Base-by-base conservation (phyloP, 2,329 filamentous ascomycete species). In the Phialocephala sp. region DNA sequence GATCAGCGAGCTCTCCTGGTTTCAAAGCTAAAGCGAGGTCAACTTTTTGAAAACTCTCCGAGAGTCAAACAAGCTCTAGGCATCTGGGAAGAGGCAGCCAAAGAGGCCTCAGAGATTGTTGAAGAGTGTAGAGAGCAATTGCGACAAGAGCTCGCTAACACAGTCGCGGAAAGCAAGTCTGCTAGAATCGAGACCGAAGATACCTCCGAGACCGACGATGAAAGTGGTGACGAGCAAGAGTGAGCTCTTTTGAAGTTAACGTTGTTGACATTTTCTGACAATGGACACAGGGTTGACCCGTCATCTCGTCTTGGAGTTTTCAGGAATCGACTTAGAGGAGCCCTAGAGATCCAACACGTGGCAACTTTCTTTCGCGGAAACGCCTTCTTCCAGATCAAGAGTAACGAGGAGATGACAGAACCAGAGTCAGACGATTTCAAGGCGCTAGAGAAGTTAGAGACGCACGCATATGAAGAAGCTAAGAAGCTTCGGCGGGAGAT, bases 331-430 rank as follows among this genome's bases (percentile, higher is more conserved):
- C 81, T 97, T 24, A 89, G 93, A 11, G 84, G 83, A 22, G 89
- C 91, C 2, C 81, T 97, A 20, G 93, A 97, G 74, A 78, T 96
- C 52, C 85, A 94, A 67, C 94, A 97, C 76, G 88, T 90, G 69
- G 92, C 90, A 36, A 83, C 87, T 0, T 97, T 97, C 79, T 97
- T 96, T 74, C 89, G 89, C 32, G 93, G 90, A 15, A 97, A 93
- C 71, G 90, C 89, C 0, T 89, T 89, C 71, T 97, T 89, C 74
- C 92, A 97, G 74, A 91, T 96, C 67, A 95, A 94, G 74, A 86
- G 87, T 0, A 87, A 94, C 63, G 77, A 85, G 54, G 82, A 85
- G 1, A 79, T 89, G 71, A 93, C 89, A 0, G 75, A 80, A 24
- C 87, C 89, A 0, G 87, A 88, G 5, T 92, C 91, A 0, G 87